These are phyloP conservation scores for Dipteronia dyeriana DNA, from an alignment of 345 rosid species.

Conservation along the genomic window DNA sequence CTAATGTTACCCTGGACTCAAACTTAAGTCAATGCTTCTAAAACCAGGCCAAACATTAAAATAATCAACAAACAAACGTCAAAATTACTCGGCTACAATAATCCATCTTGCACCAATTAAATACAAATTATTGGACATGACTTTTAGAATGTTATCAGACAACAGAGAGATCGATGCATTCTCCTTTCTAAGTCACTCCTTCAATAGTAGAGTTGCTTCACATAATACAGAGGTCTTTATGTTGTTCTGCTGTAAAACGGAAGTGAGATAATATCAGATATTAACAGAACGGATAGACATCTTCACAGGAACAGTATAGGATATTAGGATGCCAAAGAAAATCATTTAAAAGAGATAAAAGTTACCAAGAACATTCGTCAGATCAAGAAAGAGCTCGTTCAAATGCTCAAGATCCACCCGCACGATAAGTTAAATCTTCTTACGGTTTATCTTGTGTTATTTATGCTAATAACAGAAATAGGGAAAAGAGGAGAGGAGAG, in stretches of 20 bases:
- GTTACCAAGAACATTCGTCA: conserved; percentile 76
- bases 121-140: conserved; percentile 19
- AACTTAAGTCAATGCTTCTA: not conserved
- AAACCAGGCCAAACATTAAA: no score
- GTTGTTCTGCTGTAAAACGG: conserved; percentile 47
- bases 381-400: conserved; percentile 82
- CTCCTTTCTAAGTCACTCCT: conserved; percentile 76
- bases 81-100: no score
- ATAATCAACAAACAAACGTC: no score
- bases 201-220: conserved; percentile 76
- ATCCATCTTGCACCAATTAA: not conserved
- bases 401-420: conserved; percentile 79
- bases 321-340: not conserved
- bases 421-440: no score
- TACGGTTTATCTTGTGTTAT: no score
- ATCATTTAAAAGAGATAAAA: conserved; percentile 11
- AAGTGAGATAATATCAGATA: conserved; percentile 8
- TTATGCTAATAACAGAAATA: no score
- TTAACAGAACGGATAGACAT: not conserved
- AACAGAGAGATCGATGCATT: conserved; percentile 53
- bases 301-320: not conserved
- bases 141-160: conserved; percentile 46
- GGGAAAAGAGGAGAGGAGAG: no score
- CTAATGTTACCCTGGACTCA: no score
- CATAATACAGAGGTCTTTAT: conserved; percentile 77